These are phyloP conservation scores for Neonectria neomacrospora DNA, from an alignment of 2,329 filamentous ascomycete genomes.

Conservation along the genomic window DNA sequence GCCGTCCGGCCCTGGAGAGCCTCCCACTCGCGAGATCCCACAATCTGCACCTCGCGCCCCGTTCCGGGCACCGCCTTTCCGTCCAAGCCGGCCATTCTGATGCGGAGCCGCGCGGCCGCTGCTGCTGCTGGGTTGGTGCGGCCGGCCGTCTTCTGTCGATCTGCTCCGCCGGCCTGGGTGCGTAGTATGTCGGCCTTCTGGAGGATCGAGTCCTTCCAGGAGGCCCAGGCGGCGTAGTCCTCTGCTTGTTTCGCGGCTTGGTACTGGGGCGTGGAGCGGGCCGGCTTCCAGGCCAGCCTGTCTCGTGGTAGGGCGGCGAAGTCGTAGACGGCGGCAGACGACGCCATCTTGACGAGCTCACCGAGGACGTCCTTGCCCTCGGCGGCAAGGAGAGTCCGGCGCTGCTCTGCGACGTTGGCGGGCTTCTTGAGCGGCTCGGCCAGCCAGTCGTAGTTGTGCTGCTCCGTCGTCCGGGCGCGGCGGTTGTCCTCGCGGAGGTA, in stretches of 20 bases:
- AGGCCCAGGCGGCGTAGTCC: conserved; percentile 70
- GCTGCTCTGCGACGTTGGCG: conserved; percentile 58
- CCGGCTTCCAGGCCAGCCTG: conserved; percentile 73
- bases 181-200: conserved; percentile 61
- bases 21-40: conserved; percentile 67
- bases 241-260: conserved; percentile 73
- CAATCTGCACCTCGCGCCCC: conserved; percentile 60
- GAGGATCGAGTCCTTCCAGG: conserved; percentile 66
- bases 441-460: conserved; percentile 68
- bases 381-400: conserved; percentile 62
- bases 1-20: conserved; percentile 57
- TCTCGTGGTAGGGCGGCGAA: conserved; percentile 67
- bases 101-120: conserved; percentile 61
- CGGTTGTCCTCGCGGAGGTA: conserved; percentile 76
- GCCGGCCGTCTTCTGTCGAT: conserved; percentile 42
- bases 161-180: conserved; percentile 34
- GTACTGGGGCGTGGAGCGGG: conserved; percentile 71
- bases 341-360: conserved; percentile 72
- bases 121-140: conserved; percentile 33
- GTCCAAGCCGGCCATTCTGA: conserved; percentile 59
- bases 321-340: conserved; percentile 67
- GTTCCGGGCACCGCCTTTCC: conserved; percentile 56
- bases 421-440: conserved; percentile 67
- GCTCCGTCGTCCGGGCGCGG: conserved; percentile 68
- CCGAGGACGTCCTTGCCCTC: conserved; percentile 73